These are phyloP conservation scores for Beauveria pseudobassiana DNA, from an alignment of 2,329 filamentous ascomycete species.

Conservation along the genomic window DNA sequence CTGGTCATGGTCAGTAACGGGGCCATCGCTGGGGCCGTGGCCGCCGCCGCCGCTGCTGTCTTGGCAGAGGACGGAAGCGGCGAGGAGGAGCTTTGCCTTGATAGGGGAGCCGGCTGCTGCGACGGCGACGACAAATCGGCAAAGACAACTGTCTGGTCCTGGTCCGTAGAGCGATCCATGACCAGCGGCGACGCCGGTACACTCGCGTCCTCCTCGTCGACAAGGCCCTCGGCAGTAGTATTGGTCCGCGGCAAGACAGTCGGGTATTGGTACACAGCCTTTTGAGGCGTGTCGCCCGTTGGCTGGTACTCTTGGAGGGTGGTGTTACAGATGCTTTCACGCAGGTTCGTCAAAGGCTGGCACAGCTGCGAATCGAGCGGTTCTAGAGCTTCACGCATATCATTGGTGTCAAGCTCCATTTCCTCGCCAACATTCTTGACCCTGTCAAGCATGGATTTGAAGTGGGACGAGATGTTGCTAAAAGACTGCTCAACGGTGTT, in stretches of 20 bases:
- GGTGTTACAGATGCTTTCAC: conserved; percentile 57
- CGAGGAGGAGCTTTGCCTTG: conserved; percentile 11
- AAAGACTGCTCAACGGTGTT: conserved; percentile 67
- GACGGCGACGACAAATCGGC: conserved; percentile 25
- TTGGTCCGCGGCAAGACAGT: conserved; percentile 69
- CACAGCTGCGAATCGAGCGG: conserved; percentile 54
- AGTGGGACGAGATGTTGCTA: conserved; percentile 59
- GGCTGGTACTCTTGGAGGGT: conserved; percentile 71
- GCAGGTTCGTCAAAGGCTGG: conserved; percentile 63
- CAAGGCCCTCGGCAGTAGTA: conserved; percentile 36
- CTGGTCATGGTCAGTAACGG: conserved; percentile 23
- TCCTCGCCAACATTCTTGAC: conserved; percentile 62
- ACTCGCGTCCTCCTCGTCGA: conserved; percentile 19
- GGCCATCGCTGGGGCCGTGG: conserved; percentile 14
- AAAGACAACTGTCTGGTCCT: conserved; percentile 34
- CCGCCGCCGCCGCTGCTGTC: conserved; percentile 1
- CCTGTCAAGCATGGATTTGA: conserved; percentile 60
- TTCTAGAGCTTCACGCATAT: conserved; percentile 52
- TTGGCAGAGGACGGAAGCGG: conserved; percentile 16
- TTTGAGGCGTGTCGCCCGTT: conserved; percentile 81
- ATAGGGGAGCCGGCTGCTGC: neutral
- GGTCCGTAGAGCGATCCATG: conserved; percentile 23
- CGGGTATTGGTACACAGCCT: conserved; percentile 73
- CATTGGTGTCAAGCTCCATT: conserved; percentile 52
- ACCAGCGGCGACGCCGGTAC: conserved; percentile 14